A percentile compares a stretch with the other conserved stretches of the same genome.
Evolutionary conservation across 2,329 filamentous ascomycete genomes (phyloP).

Genomic region (Penicillium aurantiogriseum): DNA sequence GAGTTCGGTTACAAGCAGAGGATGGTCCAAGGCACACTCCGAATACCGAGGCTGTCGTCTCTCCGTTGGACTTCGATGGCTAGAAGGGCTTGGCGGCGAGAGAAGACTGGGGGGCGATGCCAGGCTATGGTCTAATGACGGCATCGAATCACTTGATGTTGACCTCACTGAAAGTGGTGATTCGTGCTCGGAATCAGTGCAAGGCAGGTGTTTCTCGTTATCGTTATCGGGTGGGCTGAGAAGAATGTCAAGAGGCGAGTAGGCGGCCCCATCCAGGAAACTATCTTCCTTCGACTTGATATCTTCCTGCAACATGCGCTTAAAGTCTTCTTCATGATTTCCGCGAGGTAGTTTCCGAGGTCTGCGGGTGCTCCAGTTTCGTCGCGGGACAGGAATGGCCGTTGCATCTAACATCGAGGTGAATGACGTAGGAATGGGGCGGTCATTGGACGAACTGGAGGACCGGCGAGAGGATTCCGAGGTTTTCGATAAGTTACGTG

Average conservation of each 20-base stretch:
- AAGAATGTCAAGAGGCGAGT: slow-evolving; percentile 54
- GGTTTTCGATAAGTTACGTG: slow-evolving; percentile 22
- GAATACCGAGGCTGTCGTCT: slow-evolving; percentile 50
- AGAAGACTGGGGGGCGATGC: slow-evolving; percentile 49
- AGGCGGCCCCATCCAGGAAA: slow-evolving; percentile 39
- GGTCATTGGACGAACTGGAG: slow-evolving; percentile 30
- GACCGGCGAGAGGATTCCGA: slow-evolving; percentile 24
- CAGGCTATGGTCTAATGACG: slow-evolving; percentile 52
- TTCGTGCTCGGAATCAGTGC: slow-evolving; percentile 47
- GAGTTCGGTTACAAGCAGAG: slow-evolving; percentile 48
- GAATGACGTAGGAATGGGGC: slow-evolving; percentile 54
- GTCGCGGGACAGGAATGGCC: slow-evolving; percentile 54
- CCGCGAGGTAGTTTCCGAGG: slow-evolving; percentile 42
- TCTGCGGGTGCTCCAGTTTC: slow-evolving; percentile 39
- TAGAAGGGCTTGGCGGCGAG: slow-evolving; percentile 43
- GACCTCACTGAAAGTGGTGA: slow-evolving; percentile 49
- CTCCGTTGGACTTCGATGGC: slow-evolving; percentile 38
- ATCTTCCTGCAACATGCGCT: slow-evolving; percentile 57
- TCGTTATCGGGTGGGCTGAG: slow-evolving; percentile 55
- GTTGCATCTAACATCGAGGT: slow-evolving; percentile 60
- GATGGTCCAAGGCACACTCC: slow-evolving; percentile 58
- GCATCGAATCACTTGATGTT: slow-evolving; percentile 58
- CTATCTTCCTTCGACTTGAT: slow-evolving; percentile 50
- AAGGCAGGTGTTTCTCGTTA: slow-evolving; percentile 38
- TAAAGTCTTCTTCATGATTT: slow-evolving; percentile 51